Evolutionary conservation across 208 protist species (phyloP).

Genomic region (Novymonas esmeraldas): DNA sequence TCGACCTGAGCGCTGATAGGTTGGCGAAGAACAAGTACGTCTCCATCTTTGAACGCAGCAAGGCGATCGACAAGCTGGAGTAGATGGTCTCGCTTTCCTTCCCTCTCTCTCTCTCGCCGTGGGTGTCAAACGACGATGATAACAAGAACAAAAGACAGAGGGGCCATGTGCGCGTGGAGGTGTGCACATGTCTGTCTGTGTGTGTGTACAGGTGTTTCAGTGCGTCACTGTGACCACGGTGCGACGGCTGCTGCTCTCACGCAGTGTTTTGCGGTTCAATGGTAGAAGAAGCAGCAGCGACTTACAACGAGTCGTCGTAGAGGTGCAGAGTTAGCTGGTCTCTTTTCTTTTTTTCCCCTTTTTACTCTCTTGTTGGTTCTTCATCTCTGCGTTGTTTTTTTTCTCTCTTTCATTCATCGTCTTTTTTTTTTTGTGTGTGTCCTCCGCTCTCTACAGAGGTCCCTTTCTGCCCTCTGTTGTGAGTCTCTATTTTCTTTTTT

Average conservation of each 20-base stretch:
- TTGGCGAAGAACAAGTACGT: slow-evolving; percentile 20
- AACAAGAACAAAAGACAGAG: no score
- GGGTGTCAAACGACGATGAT: no score
- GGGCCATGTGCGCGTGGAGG: no score
- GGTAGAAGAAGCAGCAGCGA: no score
- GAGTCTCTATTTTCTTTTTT: not conserved
- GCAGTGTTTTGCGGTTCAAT: no score
- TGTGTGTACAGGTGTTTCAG: not conserved
- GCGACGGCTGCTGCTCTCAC: no score
- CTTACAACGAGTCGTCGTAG: not conserved
- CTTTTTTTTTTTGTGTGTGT: not conserved
- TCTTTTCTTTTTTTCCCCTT: not conserved
- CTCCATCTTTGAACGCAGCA: slow-evolving; percentile 21
- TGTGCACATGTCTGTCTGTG: not conserved
- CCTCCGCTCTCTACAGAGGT: not conserved
- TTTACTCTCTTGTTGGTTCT: slow-evolving; percentile 3
- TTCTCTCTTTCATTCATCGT: not conserved
- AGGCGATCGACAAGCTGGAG: slow-evolving; percentile 15
- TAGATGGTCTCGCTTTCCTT: not conserved
- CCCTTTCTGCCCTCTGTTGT: no score
- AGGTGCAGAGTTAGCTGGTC: not conserved
- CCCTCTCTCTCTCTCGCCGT: not conserved
- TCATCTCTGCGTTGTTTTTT: slow-evolving; percentile 14
- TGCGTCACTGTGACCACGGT: not conserved
- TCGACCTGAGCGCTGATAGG: slow-evolving; percentile 18